Base-by-base conservation (phyloP, 83 land plant genomes). In the Picea abies region DNA sequence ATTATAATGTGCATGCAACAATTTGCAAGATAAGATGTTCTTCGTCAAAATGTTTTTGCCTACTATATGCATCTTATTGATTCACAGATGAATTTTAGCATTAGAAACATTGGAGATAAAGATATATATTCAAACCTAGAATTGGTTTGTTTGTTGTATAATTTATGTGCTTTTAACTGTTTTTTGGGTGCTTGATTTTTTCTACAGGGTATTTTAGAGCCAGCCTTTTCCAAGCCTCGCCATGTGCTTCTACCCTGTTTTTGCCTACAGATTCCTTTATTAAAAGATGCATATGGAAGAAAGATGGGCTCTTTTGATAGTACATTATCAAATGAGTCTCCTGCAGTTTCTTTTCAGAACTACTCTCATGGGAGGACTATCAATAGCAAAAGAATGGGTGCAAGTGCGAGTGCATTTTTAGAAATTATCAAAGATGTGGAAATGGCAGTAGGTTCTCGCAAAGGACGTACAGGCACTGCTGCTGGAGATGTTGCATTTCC, bases 401-500 rank as follows among this genome's bases (percentile, higher is more conserved):
- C 98, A n/a, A 96, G 85, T 83, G 91, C 94, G 17, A 62, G 82
- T 2, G 82, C 49, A 61, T 87, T 95, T 41, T 69, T 96, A 35
- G 99, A 97, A 5, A 83, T 92, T 12, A 92, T 97, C 82, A 97
- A 93, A 81, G 97, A 93, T 20, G 96, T 97, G 44, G 99, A 97
- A 86, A 82, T 58, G 66, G 95, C 99, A 0, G 92, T 97, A 19
- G 91, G 96, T 63, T 88, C 87, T 47, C 89, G 99, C 44, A 97
- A 97, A 83, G 99, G 98, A 10, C 81, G 98, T 14, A 87, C 94
- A 60, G 98, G 98, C 7, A 97, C 99, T 76, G 99, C 99, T 64
- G 99, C 99, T 41, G 99, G 99, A 10, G 99, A 97, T 64, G 97
- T 96, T 68, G 99, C 98, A 20, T 97, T 97, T 80, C 98, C 99